Conservation (phyloP, 2,329 filamentous ascomycete species). For the Tolypocladium album region DNA sequence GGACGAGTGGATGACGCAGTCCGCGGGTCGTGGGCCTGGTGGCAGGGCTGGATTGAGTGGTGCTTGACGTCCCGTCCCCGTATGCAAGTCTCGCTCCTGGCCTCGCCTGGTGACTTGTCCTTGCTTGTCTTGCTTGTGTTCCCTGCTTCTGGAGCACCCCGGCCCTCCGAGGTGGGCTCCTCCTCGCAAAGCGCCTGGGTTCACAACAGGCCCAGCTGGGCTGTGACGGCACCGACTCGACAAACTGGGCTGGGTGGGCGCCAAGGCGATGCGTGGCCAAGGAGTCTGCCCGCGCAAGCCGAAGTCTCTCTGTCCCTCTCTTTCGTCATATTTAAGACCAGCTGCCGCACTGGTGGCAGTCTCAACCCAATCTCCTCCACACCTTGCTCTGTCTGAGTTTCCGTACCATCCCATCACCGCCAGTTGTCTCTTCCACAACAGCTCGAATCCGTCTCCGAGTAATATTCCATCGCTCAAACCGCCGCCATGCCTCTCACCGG, state of each 20-base stretch:
- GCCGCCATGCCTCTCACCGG: constrained; percentile 48
- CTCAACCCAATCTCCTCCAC: neutral
- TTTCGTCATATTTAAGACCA: neutral
- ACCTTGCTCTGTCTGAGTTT: neutral
- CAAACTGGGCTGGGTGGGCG: neutral
- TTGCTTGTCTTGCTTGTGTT: neutral
- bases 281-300: neutral
- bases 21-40: constrained; percentile 7
- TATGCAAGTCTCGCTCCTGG: neutral
- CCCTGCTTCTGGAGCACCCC: neutral
- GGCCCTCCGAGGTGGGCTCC: neutral
- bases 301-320: neutral
- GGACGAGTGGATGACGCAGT: constrained; percentile 23
- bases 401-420: neutral
- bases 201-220: neutral
- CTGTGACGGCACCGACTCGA: neutral
- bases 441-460: neutral
- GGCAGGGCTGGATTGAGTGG: constrained; percentile 8
- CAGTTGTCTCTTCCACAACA: neutral
- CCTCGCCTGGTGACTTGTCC: neutral
- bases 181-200: neutral
- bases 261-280: neutral
- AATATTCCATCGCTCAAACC: constrained; percentile 4
- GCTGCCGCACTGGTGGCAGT: neutral
- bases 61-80: neutral